Conservation (phyloP, 1,284 basidiomycete species). For the Tylopilus orsonianus region DNA sequence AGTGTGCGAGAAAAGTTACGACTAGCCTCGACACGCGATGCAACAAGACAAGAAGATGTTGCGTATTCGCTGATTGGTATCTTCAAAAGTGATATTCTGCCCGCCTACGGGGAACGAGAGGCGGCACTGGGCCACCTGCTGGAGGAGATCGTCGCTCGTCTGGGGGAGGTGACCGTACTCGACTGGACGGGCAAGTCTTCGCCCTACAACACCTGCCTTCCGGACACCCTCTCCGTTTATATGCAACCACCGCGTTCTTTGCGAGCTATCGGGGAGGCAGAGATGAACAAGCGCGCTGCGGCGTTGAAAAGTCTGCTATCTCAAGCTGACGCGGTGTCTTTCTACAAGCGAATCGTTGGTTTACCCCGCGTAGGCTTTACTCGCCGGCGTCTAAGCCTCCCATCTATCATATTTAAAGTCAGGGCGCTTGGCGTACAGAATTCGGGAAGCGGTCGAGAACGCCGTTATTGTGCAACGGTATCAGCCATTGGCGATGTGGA, state of each 20-base stretch:
- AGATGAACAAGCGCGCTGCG: background rate
- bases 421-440: background rate
- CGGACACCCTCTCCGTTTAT: conserved; percentile 11
- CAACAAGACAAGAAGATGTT: conserved; percentile 12
- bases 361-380: background rate
- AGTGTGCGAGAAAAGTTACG: conserved; percentile 15
- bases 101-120: conserved; percentile 15
- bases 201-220: conserved; percentile 17
- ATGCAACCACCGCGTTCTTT: background rate
- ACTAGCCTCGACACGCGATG: conserved; percentile 8
- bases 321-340: background rate
- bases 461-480: background rate
- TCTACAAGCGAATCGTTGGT: background rate
- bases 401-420: background rate
- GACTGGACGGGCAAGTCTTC: conserved; percentile 18
- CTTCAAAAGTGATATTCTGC: conserved; percentile 18
- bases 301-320: background rate
- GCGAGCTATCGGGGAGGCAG: background rate
- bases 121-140: conserved; percentile 17
- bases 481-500: background rate
- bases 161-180: conserved; percentile 16
- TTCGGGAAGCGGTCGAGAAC: background rate
- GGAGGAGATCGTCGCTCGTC: conserved; percentile 18
- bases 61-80: conserved; percentile 21
- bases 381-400: background rate